Base-by-base conservation (phyloP, 2,329 filamentous ascomycete species). In the Colletotrichum tofieldiae region DNA sequence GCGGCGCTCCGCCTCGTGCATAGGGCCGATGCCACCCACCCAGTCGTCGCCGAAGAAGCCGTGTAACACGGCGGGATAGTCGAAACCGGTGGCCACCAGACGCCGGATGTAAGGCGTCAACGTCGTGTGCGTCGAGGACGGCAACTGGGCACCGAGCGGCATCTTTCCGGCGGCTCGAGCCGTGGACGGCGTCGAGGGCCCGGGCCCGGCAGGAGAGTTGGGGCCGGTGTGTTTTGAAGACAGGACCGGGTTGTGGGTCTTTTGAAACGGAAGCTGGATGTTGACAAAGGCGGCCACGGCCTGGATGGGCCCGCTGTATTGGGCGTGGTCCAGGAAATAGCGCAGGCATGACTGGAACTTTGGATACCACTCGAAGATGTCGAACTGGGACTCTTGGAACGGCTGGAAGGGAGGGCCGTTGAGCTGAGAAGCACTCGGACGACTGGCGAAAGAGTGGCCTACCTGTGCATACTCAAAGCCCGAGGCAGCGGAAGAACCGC, bases 21-120 rank as follows among this genome's bases (percentile, higher is more conserved):
- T 86, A 14, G 92, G 90, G 0, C 95, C 93, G 60, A 98, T 88
- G 2, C 96, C 96, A 26, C 89, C 86, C 43, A 86, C 82, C 94
- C 95, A 99, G 79, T 97, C 93, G 75, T 98, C 94, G n/a, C 96
- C 96, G 77, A 98, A 99, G 84, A 98, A 98, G 14, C 95, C 95
- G 79, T 98, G 94, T 72, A 99, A 85, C n/a, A 98, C 92, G 0
- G 91, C 91, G 0, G 93, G 91, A 51, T 91, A 92, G 81, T 98
- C 96, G 84, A 97, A 96, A 2, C 95, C 96, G 0, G 96, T 98
- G 20, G 94, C 94, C 58, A 98, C 91, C 2, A 98, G 88, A 20
- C 96, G 93, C 43, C 96, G 92, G 74, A 98, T 92, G 81, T 97
- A 99, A 0, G 96, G 96, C 5, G 96, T 89, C 14, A 98, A 86